Base-by-base conservation (phyloP, 441 rosid species). In the Dalechampia spathulata region DNA sequence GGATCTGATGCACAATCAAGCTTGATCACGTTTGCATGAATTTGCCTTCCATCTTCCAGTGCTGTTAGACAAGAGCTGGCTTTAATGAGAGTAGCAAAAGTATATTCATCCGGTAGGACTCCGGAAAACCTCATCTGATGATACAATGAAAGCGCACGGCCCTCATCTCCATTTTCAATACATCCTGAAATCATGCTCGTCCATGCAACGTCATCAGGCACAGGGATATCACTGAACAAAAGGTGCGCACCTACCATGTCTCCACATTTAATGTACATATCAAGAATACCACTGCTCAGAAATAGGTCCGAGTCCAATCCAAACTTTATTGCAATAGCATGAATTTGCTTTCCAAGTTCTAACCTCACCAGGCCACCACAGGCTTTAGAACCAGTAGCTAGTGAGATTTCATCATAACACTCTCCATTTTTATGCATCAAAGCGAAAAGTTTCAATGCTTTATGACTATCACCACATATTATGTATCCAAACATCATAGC, bases 21-120 rank as follows among this genome's bases (percentile, higher is more conserved):
- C 55, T 68, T 72, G 49, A 64, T 61, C 8, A 68, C 44, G 56
- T 72, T 64, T 55, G 73, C 73, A 57, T 72, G 76, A 53, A 68
- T 64, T 49, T 68, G 67, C 25, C 51, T 52, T 10, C 70, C 76
- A 30, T 57, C 67, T 26, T 72, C 76, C 30, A 72, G 7, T 23
- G 73, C 70, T 9, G 65, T 61, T 36, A 64, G 68, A 49, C 62
- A 64, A 22, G 73, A 57, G 44, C 61, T 21, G 47, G 76, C 73
- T 61, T 64, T 68, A 32, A 68, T 45, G 44, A 72, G 70, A 48
- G 58, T 61, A 34, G 70, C 58, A 41, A 68, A 53, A 13, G 73
- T 64, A 27, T 58, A 64, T 51, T 72, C 70, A 39, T 68, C 73
- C 12, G 73, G 67, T 27, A 26, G 30, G 14, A 68, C 49, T 8